A percentile compares a stretch with the other conserved stretches of the same genome.
These are phyloP conservation scores for Cytospora mali DNA, from an alignment of 2,329 filamentous ascomycete genomes.

Conservation along the genomic window DNA sequence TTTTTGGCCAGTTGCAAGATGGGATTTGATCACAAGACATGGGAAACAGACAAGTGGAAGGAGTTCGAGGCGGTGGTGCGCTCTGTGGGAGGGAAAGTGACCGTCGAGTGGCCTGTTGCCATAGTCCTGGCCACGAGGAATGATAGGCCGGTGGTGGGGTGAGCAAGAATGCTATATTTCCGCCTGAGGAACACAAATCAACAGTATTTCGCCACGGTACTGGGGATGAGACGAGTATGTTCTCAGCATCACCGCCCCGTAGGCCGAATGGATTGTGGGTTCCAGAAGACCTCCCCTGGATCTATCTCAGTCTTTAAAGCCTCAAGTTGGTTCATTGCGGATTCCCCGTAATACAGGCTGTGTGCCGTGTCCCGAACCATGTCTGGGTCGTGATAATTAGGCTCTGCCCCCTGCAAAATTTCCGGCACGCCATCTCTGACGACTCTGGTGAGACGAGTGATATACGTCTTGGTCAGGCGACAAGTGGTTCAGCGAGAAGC, in stretches of 20 bases:
- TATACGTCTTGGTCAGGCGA: constrained; percentile 9
- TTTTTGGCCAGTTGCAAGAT: constrained; percentile 30
- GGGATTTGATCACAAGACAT: constrained; percentile 30
- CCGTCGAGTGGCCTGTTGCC: constrained; percentile 29
- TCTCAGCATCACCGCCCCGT: neutral
- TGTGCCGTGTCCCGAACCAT: constrained; percentile 13
- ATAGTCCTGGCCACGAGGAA: constrained; percentile 29
- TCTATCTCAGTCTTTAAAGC: constrained; percentile 14
- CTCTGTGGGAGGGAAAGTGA: constrained; percentile 17
- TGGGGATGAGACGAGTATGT: neutral
- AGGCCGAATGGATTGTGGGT: constrained; percentile 20
- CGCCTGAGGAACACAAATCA: neutral
- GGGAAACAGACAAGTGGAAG: constrained; percentile 27
- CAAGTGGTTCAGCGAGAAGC: constrained; percentile 23
- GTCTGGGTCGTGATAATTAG: constrained; percentile 14
- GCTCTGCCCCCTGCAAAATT: neutral
- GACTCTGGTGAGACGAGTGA: constrained; percentile 6
- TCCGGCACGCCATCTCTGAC: constrained; percentile 3
- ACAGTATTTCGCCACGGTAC: neutral
- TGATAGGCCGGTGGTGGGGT: constrained; percentile 9
- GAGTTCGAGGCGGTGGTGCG: constrained; percentile 28
- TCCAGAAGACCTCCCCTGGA: constrained; percentile 17
- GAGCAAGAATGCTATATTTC: neutral
- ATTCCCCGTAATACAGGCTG: constrained; percentile 7
- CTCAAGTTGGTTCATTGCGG: constrained; percentile 7